phyloP scores from a whole-genome alignment of 1,284 basidiomycete species.

The Cryptococcus sp. region DNA sequence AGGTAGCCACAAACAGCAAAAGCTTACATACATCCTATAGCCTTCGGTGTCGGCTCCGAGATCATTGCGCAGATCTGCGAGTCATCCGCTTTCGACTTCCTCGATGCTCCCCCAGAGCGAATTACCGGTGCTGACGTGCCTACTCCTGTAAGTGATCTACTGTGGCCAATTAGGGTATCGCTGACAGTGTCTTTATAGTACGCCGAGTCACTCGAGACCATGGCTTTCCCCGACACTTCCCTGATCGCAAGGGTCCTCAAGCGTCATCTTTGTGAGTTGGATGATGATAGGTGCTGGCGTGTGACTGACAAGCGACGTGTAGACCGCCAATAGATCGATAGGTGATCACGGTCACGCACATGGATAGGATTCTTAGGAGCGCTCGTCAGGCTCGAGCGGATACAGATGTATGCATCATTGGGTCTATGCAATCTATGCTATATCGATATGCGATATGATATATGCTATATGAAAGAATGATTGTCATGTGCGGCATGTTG shows the following conservation, averaged over 20 bases:
- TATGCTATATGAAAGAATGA: no score
- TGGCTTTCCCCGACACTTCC: conserved; percentile 87
- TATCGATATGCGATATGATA: no score
- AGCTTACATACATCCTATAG: conserved; percentile 36
- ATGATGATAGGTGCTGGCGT: background rate
- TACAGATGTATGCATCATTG: background rate
- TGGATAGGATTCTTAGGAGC: no score
- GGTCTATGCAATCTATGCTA: background rate
- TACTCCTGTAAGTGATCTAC: conserved; percentile 72
- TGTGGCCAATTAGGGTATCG: background rate
- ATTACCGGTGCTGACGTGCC: conserved; percentile 95
- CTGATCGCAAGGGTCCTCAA: conserved; percentile 87
- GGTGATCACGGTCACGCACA: background rate
- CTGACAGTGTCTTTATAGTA: conserved; percentile 61
- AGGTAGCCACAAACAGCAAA: background rate
- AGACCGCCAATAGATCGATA: conserved; percentile 19
- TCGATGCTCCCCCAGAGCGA: conserved; percentile 96
- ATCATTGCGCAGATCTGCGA: conserved; percentile 96
- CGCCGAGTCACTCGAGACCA: conserved; percentile 79
- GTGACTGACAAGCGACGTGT: background rate
- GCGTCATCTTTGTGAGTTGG: conserved; percentile 69
- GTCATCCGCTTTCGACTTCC: conserved; percentile 93
- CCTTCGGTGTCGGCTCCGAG: conserved; percentile 96
- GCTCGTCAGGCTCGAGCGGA: no score
- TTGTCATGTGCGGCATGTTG: no score